A percentile compares a stretch with the other conserved stretches of the same genome.
These are phyloP conservation scores for Apiotrichum laibachii DNA, from an alignment of 1,284 basidiomycete species.

Conservation along the genomic window DNA sequence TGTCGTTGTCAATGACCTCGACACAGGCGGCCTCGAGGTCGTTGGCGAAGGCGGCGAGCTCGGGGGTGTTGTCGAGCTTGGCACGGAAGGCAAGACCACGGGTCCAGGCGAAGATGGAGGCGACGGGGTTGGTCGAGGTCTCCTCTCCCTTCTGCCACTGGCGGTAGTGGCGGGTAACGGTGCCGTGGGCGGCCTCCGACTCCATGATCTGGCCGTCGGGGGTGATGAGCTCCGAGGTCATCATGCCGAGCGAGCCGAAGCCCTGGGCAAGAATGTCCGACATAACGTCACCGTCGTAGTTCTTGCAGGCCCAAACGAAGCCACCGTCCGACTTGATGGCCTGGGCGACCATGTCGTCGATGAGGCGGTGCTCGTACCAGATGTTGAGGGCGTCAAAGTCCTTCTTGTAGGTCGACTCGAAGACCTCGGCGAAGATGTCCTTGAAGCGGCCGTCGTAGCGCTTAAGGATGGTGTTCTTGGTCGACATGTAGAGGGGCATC, in stretches of 20 bases:
- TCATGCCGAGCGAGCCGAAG: constrained; percentile 91
- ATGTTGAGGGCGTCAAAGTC: constrained; percentile 78
- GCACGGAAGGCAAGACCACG: constrained; percentile 90
- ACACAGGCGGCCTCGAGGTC: constrained; percentile 84
- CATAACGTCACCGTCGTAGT: constrained; percentile 91
- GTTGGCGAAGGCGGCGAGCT: constrained; percentile 71
- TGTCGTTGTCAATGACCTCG: constrained; percentile 85
- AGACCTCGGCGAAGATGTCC: constrained; percentile 96
- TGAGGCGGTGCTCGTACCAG: constrained; percentile 92
- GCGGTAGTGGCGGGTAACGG: constrained; percentile 87
- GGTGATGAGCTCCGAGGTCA: constrained; percentile 95
- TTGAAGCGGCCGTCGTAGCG: constrained; percentile 98
- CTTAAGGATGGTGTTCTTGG: constrained; percentile 95
- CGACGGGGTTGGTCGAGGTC: constrained; percentile 96
- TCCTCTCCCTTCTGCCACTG: constrained; percentile 95
- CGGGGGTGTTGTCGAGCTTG: constrained; percentile 81
- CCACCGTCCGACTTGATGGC: constrained; percentile 94
- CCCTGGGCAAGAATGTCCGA: constrained; percentile 83
- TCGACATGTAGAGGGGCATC: constrained; percentile 93
- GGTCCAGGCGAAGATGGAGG: constrained; percentile 99
- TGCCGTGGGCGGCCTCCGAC: constrained; percentile 90
- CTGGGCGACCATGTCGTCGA: constrained; percentile 95
- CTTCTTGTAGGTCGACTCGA: constrained; percentile 76
- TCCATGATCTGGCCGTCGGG: constrained; percentile 90
- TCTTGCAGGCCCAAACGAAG: constrained; percentile 97